Base-by-base conservation (phyloP, 352 stramenopile genomes). In the Achlya hypogyna region DNA sequence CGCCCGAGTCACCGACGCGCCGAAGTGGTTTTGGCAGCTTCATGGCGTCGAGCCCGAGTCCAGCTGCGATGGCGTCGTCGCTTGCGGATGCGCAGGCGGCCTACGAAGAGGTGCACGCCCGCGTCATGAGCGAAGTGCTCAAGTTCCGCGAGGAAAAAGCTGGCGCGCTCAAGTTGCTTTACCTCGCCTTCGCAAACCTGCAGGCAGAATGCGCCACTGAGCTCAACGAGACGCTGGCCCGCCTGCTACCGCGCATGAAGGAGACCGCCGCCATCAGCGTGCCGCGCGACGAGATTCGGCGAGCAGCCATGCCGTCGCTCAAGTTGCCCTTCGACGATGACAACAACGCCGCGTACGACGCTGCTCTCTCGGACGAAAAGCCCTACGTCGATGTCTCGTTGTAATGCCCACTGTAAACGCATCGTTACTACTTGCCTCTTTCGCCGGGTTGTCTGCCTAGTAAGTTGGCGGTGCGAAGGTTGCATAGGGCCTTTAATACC, bases 71-170 rank as follows among this genome's bases (percentile, higher is more conserved):
- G 31, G 23, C 18, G 40, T n/a, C 4, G 5, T 78, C 87, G 4
- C 66, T 89, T 27, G 67, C 82, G n/a, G 75, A 78, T 2, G 82
- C 79, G 42, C 89, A 89, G 62, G 75, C 80, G 27, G 84, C 91
- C 34, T 93, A 88, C 52, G 82, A 93, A 62, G 72, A 74, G 10
- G 78, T 93, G 40, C 84, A 93, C 58, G 63, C 73, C 45, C 84
- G 84, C 52, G 84, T 93, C n/a, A 85, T 90, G 66, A 75, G 66
- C 34, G 84, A 93, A 68, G 78, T 91, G 52, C 60, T 76, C 56
- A 78, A 81, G 31, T 93, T 91, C 72, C 82, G 85, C 8, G 73
- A 71, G 1, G 81, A 91, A 49, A 93, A 91, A 69, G 78, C 84
- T 8, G 67, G 77, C 60, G 84, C 90, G 72, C 71, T 93, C 42